Conservation (phyloP, 768 basidiomycete species). For the Cystofilobasidium macerans region DNA sequence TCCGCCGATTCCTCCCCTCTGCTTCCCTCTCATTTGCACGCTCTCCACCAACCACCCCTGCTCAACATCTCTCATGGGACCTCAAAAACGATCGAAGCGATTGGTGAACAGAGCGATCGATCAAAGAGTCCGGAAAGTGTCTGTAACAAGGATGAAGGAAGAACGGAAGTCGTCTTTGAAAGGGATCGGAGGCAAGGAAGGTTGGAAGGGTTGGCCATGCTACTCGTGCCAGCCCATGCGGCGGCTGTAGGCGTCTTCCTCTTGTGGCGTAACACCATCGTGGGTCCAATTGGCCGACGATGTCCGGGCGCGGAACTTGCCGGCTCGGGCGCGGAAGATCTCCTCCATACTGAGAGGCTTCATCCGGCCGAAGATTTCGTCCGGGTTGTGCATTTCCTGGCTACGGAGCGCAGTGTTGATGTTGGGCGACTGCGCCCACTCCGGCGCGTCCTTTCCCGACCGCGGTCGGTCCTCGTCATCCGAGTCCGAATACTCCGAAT, state of each 20-base stretch:
- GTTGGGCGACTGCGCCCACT: slow-evolving; percentile 87
- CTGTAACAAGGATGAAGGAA: too few relatives aligned
- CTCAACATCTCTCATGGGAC: too few relatives aligned
- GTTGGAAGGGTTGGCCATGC: neutral
- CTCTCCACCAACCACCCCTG: too few relatives aligned
- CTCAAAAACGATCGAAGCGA: too few relatives aligned
- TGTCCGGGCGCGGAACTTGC: slow-evolving; percentile 74
- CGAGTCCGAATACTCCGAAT: slow-evolving; percentile 94
- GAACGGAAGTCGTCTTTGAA: too few relatives aligned
- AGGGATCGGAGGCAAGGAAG: too few relatives aligned
- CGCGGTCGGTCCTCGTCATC: slow-evolving; percentile 72
- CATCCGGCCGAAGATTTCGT: slow-evolving; percentile 80
- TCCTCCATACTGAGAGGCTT: slow-evolving; percentile 73
- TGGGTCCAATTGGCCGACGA: slow-evolving; percentile 97
- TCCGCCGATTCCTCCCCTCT: too few relatives aligned
- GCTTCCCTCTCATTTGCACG: too few relatives aligned
- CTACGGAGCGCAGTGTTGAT: slow-evolving; percentile 63
- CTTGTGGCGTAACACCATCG: slow-evolving; percentile 72
- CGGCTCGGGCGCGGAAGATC: slow-evolving; percentile 57
- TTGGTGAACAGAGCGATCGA: too few relatives aligned
- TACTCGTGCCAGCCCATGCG: slow-evolving; percentile 61
- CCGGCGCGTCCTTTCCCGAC: slow-evolving; percentile 57
- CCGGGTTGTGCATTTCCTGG: slow-evolving; percentile 71
- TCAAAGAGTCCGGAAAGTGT: too few relatives aligned
- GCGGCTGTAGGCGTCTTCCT: slow-evolving; percentile 74